A percentile compares a stretch with the other conserved stretches of the same genome.
Evolutionary conservation across 306 rosid species (phyloP).

Genomic region (Vachellia pachyceras): DNA sequence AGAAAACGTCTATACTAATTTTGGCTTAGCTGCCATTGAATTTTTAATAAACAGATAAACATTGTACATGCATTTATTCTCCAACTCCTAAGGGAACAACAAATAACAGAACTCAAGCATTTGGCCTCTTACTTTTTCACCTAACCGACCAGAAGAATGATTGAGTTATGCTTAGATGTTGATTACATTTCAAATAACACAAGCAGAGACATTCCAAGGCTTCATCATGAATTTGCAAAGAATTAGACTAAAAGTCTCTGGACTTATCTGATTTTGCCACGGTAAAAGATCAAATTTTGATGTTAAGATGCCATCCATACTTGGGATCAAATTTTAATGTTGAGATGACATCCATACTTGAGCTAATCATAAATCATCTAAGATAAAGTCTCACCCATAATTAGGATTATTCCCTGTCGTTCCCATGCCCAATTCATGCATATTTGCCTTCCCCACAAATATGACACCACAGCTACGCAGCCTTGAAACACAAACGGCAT

Average conservation of each 20-base stretch:
- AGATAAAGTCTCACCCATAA: slow-evolving; percentile 64
- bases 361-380: slow-evolving; percentile 21
- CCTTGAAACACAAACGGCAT: slow-evolving; percentile 71
- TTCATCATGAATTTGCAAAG: slow-evolving; percentile 17
- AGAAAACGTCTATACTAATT: too few relatives aligned
- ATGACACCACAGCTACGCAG: slow-evolving; percentile 88
- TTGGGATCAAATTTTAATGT: too few relatives aligned
- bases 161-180: background rate
- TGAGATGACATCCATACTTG: slow-evolving; percentile 1
- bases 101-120: slow-evolving; percentile 2
- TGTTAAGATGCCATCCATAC: slow-evolving; percentile 8
- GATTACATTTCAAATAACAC: slow-evolving; percentile 18
- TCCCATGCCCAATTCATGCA: slow-evolving; percentile 98
- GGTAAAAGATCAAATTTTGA: slow-evolving; percentile 19
- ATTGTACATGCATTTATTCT: too few relatives aligned
- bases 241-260: background rate
- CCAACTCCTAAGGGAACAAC: background rate
- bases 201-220: slow-evolving; percentile 8
- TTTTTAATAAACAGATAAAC: background rate
- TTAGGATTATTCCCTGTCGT: slow-evolving; percentile 94
- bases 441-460: slow-evolving; percentile 88
- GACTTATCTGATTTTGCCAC: slow-evolving; percentile 11
- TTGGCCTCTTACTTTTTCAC: slow-evolving; percentile 12
- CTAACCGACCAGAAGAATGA: slow-evolving; percentile 16
- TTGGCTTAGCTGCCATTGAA: background rate